These are phyloP conservation scores for Backusella parvicylindrica DNA, from an alignment of 192 early-diverging fungal species.

Conservation along the genomic window DNA sequence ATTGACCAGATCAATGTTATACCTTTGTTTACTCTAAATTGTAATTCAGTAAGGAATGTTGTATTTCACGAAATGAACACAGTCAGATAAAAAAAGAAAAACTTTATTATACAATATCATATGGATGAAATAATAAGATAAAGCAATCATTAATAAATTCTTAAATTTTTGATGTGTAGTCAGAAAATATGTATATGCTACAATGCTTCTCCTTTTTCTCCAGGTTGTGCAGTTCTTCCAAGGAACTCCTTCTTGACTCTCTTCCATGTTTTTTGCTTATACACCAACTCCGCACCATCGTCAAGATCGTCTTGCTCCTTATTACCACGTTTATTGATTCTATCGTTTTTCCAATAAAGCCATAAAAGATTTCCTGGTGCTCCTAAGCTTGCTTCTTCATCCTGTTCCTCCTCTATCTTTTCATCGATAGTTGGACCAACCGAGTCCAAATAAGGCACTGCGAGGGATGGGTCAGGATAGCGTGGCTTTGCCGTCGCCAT, in stretches of 20 bases:
- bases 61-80: no score
- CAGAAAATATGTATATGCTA: background rate
- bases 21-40: no score
- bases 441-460: constrained; percentile 14
- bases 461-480: constrained; percentile 5
- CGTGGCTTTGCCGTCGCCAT: background rate
- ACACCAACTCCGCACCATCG: constrained; percentile 13
- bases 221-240: constrained; percentile 14
- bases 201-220: constrained; percentile 15
- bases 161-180: no score
- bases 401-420: background rate
- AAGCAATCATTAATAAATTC: no score
- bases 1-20: no score
- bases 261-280: constrained; percentile 11
- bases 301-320: background rate
- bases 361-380: constrained; percentile 1
- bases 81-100: no score
- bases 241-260: constrained; percentile 22
- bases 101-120: no score
- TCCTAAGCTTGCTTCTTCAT: constrained; percentile 13
- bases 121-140: no score
- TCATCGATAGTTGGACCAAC: background rate
- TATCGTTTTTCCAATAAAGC: constrained; percentile 22
- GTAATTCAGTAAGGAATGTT: no score
- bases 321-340: constrained; percentile 7